phyloP scores from a whole-genome alignment of 1,284 basidiomycete species.

The Ustilago trichophora region DNA sequence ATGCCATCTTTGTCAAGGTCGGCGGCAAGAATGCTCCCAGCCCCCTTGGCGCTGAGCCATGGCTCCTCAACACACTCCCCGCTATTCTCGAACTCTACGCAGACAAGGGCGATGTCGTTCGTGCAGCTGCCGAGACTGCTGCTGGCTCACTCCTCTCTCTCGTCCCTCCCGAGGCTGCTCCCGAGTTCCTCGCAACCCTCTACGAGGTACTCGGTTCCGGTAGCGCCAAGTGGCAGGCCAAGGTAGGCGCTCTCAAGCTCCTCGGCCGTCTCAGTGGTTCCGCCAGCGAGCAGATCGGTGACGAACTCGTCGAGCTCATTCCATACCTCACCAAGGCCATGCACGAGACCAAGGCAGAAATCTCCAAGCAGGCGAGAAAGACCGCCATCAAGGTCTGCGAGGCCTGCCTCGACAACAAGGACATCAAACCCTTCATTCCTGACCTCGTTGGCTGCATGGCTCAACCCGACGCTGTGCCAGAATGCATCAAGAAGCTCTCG shows the following conservation, averaged over 20 bases:
- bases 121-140: conserved; percentile 81
- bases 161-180: conserved; percentile 79
- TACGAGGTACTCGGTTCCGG: conserved; percentile 77
- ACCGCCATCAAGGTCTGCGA: conserved; percentile 91
- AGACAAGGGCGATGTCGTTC: conserved; percentile 94
- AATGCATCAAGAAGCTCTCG: conserved; percentile 94
- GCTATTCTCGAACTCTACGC: conserved; percentile 84
- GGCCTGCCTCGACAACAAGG: conserved; percentile 89
- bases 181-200: conserved; percentile 76
- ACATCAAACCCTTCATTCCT: conserved; percentile 88
- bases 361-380: conserved; percentile 86
- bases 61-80: conserved; percentile 81
- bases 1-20: conserved; percentile 65
- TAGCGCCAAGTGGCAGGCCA: conserved; percentile 89
- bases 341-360: conserved; percentile 97
- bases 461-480: conserved; percentile 81
- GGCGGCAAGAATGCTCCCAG: conserved; percentile 72
- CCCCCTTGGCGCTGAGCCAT: conserved; percentile 76
- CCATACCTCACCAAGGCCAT: conserved; percentile 89
- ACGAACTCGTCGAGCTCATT: conserved; percentile 82
- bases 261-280: conserved; percentile 74
- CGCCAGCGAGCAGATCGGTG: conserved; percentile 83
- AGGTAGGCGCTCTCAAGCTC: conserved; percentile 87
- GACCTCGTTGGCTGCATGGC: conserved; percentile 88
- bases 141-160: conserved; percentile 85